Evolutionary conservation across 1,284 basidiomycete species (phyloP), one percentile per base, ranked within the genome.

Genomic region (Flammula alnicola): DNA sequence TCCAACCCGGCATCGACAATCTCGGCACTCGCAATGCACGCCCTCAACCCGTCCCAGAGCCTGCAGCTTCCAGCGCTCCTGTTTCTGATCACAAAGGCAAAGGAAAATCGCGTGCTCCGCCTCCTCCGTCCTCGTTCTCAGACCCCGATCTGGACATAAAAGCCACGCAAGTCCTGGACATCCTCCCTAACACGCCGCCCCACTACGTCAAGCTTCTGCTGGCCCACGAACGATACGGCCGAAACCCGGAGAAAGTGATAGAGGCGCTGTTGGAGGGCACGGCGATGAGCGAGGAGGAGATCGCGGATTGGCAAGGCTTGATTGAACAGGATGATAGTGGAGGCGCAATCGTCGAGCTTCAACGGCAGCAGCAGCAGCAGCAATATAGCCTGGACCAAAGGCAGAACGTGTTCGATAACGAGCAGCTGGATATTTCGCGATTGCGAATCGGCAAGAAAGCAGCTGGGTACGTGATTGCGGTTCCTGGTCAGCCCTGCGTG

Each of bases 391-490:
- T 62, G 5, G 27, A 48, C 3, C 54, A 65, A 56, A 72, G 89
- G 47, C 67, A 71, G 47, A 95, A 95, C 55, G 74, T 91, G 0
- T 92, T 88, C 59, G 85, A 92, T 57, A 79, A 83, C 12, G 79
- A 88, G 37, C 68, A 65, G 19, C 79, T 94, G 67, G 88, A 94
- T 60, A 54, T 84, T 22, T 72, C 74, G 5, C 72, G 72, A 40
- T 57, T 93, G 14, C 74, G 76, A 11, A 59, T 89, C 11, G 90
- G 90, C 20, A 92, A 92, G 69, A 88, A 86, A 67, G 74, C 83
- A 64, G 75, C 57, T 19, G 65, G 66, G 83, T 85, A 60, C 27
- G 75, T 59, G 23, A 9, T 33, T 20, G 42, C 29, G 16, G n/a
- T 40, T 44, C 12, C 14, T 26, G 32, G 52, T 64, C 14, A 6